Percentiles rank a stretch among this genome's conserved stretches.
Evolutionary conservation across 805 yeast species (phyloP).

Genomic region (Yamadazyma phyllophila): DNA sequence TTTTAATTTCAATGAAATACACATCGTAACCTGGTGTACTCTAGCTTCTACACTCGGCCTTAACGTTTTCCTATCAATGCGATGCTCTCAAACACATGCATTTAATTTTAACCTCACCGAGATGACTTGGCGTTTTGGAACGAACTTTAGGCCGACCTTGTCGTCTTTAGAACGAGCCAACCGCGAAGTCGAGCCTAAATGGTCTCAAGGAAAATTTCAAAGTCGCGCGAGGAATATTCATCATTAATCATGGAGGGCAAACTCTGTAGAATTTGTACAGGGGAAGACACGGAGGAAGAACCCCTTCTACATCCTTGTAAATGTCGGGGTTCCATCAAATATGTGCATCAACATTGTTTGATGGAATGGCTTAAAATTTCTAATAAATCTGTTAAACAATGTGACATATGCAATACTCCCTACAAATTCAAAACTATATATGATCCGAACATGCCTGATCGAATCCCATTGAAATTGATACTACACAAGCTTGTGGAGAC

Average conservation of each 20-base stretch:
- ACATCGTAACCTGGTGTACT: too few relatives aligned
- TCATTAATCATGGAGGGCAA: slow-evolving; percentile 5
- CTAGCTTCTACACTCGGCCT: too few relatives aligned
- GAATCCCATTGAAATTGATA: slow-evolving; percentile 55
- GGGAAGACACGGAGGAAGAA: slow-evolving; percentile 75
- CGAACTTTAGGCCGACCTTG: too few relatives aligned
- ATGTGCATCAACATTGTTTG: slow-evolving; percentile 89
- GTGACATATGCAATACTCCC: slow-evolving; percentile 85
- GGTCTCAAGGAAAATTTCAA: too few relatives aligned
- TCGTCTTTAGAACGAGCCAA: too few relatives aligned
- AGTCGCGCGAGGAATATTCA: too few relatives aligned
- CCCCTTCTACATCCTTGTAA: slow-evolving; percentile 90
- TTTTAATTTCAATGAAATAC: too few relatives aligned
- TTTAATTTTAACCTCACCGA: too few relatives aligned
- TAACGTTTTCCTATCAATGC: too few relatives aligned
- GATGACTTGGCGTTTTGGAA: too few relatives aligned
- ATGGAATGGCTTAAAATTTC: slow-evolving; percentile 82
- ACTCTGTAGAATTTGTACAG: slow-evolving; percentile 90
- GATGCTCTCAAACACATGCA: too few relatives aligned
- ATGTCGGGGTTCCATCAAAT: slow-evolving; percentile 91
- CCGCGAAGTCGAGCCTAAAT: too few relatives aligned
- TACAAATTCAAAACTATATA: slow-evolving; percentile 69
- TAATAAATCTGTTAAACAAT: slow-evolving; percentile 54
- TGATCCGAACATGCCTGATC: slow-evolving; percentile 60
- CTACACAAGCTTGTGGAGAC: slow-evolving; percentile 33